Conservation (phyloP, 306 rosid genomes). For the Dalbergia cochinchinensis region DNA sequence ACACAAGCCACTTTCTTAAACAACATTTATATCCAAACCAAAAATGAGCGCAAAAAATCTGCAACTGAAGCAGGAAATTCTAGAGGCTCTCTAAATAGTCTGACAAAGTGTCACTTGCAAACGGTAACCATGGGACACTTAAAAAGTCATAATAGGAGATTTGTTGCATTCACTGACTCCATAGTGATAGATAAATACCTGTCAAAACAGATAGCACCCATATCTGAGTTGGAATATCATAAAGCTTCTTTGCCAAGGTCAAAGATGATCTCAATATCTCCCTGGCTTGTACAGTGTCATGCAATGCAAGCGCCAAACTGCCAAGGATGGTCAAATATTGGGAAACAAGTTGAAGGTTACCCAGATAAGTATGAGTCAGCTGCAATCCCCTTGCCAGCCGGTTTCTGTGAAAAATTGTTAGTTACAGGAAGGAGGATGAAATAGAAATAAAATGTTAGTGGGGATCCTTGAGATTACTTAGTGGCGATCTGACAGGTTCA, state of each 20-base stretch:
- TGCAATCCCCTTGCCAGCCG: slow-evolving; percentile 97
- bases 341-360: slow-evolving; percentile 95
- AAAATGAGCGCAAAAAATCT: neutral
- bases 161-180: slow-evolving; percentile 27
- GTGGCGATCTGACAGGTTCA: slow-evolving; percentile 4
- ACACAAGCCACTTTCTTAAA: slow-evolving; percentile 23
- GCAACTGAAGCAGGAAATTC: slow-evolving; percentile 13
- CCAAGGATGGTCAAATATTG: slow-evolving; percentile 96
- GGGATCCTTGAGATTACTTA: slow-evolving; percentile 21
- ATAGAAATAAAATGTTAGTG: slow-evolving; percentile 4
- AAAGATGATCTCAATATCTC: slow-evolving; percentile 93
- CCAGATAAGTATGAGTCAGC: slow-evolving; percentile 86
- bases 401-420: slow-evolving; percentile 67
- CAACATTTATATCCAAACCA: slow-evolving; percentile 20
- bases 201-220: slow-evolving; percentile 97
- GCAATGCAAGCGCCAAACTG: slow-evolving; percentile 89
- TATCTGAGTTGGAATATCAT: slow-evolving; percentile 91
- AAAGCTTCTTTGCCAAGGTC: slow-evolving; percentile 97
- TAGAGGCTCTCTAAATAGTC: slow-evolving; percentile 29
- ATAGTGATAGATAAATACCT: slow-evolving; percentile 53
- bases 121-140: neutral
- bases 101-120: neutral
- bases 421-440: slow-evolving; percentile 37
- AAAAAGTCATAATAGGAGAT: slow-evolving; percentile 22
- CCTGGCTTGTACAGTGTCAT: slow-evolving; percentile 90